Percentiles rank a stretch among this genome's conserved stretches.
Evolutionary conservation across 2,329 filamentous ascomycete genomes (phyloP).

Genomic region (Sphaerulina musiva): DNA sequence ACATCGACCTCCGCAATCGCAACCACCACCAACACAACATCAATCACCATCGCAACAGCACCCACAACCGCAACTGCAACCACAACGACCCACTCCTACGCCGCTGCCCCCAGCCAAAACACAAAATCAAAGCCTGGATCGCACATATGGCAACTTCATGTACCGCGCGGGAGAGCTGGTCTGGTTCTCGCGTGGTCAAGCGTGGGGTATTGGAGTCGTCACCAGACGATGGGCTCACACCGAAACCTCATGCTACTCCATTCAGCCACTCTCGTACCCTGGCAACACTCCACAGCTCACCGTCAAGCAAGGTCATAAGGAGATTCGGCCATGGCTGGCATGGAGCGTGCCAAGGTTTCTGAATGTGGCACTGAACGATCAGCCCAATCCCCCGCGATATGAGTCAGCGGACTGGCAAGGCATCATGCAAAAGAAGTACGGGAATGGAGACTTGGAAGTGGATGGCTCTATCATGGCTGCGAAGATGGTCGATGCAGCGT

Average conservation of each 20-base stretch:
- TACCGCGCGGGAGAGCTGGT: constrained; percentile 51
- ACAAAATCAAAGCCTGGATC: constrained; percentile 47
- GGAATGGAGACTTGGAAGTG: constrained; percentile 47
- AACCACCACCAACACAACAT: not conserved
- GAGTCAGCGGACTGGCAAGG: constrained; percentile 48
- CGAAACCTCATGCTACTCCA: constrained; percentile 26
- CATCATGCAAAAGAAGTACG: constrained; percentile 37
- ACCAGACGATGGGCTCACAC: constrained; percentile 38
- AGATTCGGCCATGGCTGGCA: constrained; percentile 52
- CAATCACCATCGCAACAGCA: not conserved
- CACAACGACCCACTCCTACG: constrained; percentile 30
- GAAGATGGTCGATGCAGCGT: constrained; percentile 50
- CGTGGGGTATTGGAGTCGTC: constrained; percentile 52
- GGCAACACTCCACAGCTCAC: constrained; percentile 28
- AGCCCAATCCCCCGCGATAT: constrained; percentile 37
- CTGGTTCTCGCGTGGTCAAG: constrained; percentile 49
- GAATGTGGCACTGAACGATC: constrained; percentile 39
- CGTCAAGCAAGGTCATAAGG: constrained; percentile 40
- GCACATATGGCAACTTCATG: constrained; percentile 43
- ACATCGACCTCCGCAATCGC: constrained; percentile 9
- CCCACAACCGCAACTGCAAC: constrained; percentile 21
- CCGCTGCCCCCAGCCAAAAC: constrained; percentile 38
- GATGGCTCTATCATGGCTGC: constrained; percentile 54
- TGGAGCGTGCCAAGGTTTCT: constrained; percentile 52
- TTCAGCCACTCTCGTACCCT: constrained; percentile 40